A percentile compares a stretch with the other conserved stretches of the same genome.
Conservation (phyloP, 305 asterid genomes). For the Coffea humblotiana region DNA sequence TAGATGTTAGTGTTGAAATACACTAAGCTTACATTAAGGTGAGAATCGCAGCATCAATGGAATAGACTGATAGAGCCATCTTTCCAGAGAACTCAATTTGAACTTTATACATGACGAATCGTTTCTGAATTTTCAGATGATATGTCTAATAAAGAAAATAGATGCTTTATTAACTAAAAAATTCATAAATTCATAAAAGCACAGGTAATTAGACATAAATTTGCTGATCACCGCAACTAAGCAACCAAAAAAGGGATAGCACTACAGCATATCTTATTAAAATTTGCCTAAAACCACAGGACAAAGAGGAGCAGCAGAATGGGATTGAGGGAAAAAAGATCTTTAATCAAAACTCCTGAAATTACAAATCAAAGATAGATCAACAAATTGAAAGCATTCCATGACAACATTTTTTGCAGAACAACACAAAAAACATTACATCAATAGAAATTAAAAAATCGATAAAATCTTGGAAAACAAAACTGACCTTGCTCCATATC, state of each 20-base stretch:
- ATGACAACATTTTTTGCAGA: not conserved
- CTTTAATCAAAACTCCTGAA: not conserved
- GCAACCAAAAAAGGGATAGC: not conserved
- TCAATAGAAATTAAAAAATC: not conserved
- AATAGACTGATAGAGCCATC: not conserved
- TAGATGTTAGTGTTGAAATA: not conserved
- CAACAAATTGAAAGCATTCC: not conserved
- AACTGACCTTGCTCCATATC: constrained; percentile 96
- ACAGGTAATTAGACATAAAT: not conserved
- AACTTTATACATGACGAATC: not conserved
- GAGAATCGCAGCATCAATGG: not conserved
- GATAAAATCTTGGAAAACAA: constrained; percentile 12
- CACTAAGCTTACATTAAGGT: not conserved
- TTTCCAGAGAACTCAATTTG: not conserved
- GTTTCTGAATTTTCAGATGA: not conserved
- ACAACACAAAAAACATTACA: not conserved
- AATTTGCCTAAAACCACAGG: not conserved
- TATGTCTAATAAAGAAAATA: not conserved
- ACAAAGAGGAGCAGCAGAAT: not conserved
- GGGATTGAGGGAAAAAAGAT: not conserved
- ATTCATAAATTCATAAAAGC: too few species aligned
- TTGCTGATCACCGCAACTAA: not conserved
- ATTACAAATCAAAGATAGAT: not conserved
- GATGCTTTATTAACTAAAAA: not conserved
- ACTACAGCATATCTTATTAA: not conserved